These are phyloP conservation scores for Crotalaria pallida DNA, from an alignment of 306 rosid species.

Conservation along the genomic window DNA sequence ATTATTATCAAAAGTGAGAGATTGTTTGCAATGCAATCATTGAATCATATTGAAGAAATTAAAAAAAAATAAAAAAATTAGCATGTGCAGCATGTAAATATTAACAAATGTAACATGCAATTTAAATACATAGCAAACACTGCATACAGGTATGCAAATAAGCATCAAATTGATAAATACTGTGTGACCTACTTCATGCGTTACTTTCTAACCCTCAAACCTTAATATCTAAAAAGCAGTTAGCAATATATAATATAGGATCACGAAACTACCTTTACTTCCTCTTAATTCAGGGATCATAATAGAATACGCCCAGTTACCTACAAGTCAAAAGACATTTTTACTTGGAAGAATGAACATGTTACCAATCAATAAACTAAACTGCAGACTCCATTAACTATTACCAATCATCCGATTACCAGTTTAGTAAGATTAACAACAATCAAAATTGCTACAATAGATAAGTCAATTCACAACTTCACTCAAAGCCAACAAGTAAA, in stretches of 20 bases:
- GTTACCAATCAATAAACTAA: constrained; percentile 66
- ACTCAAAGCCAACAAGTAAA: neutral
- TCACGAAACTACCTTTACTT: constrained; percentile 97
- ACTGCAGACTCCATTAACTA: constrained; percentile 46
- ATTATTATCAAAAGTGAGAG: neutral
- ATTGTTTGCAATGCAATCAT: neutral
- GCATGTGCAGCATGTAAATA: neutral
- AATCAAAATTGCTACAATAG: neutral
- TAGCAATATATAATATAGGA: constrained; percentile 63
- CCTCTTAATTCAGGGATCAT: constrained; percentile 99
- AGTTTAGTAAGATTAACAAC: constrained; percentile 15
- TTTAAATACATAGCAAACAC: constrained; percentile 7
- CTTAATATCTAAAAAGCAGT: constrained; percentile 42
- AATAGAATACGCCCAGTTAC: constrained; percentile 97
- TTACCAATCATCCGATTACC: constrained; percentile 30
- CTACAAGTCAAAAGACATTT: constrained; percentile 99
- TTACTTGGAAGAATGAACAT: constrained; percentile 97
- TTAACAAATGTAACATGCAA: neutral
- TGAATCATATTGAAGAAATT: neutral
- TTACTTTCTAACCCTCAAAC: constrained; percentile 27
- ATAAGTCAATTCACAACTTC: neutral
- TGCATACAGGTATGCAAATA: neutral
- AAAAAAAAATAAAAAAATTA: neutral
- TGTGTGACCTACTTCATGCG: constrained; percentile 4
- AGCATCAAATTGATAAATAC: neutral